These are phyloP conservation scores for Clathrospora elynae DNA, from an alignment of 2,329 filamentous ascomycete species.

Conservation along the genomic window DNA sequence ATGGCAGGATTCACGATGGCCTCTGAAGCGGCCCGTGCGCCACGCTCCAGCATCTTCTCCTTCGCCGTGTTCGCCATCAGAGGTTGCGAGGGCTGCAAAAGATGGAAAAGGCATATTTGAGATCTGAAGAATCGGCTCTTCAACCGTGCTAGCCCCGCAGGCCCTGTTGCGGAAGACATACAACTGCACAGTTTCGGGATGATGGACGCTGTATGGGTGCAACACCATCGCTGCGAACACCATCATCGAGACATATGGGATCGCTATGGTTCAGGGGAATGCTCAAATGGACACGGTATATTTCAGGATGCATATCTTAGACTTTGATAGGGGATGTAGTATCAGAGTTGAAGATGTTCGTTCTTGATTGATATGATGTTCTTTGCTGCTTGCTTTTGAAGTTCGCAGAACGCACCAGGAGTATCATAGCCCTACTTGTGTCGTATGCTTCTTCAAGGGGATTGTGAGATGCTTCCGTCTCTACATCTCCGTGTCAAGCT, in stretches of 20 bases:
- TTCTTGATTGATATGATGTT: conserved; percentile 1
- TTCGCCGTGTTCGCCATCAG: not conserved
- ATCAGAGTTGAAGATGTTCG: conserved; percentile 11
- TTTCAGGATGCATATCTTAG: conserved; percentile 1
- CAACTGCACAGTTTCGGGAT: not conserved
- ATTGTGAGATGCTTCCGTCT: no score
- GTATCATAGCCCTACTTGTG: not conserved
- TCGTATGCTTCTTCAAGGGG: no score
- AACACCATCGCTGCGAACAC: not conserved
- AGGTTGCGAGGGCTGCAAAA: not conserved
- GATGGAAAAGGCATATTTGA: not conserved
- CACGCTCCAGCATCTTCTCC: not conserved
- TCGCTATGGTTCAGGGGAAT: not conserved
- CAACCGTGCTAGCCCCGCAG: not conserved
- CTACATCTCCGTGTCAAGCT: no score
- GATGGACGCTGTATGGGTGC: not conserved
- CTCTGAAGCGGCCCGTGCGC: conserved; percentile 11
- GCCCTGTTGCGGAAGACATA: not conserved
- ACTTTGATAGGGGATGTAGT: conserved; percentile 9
- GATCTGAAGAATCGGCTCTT: not conserved
- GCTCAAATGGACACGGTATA: not conserved
- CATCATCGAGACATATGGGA: not conserved
- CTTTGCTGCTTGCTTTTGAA: not conserved
- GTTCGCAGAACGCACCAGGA: not conserved
- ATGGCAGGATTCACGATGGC: conserved; percentile 12